These are phyloP conservation scores for Sclerotinia nivalis DNA, from an alignment of 2,329 filamentous ascomycete species.

Conservation along the genomic window DNA sequence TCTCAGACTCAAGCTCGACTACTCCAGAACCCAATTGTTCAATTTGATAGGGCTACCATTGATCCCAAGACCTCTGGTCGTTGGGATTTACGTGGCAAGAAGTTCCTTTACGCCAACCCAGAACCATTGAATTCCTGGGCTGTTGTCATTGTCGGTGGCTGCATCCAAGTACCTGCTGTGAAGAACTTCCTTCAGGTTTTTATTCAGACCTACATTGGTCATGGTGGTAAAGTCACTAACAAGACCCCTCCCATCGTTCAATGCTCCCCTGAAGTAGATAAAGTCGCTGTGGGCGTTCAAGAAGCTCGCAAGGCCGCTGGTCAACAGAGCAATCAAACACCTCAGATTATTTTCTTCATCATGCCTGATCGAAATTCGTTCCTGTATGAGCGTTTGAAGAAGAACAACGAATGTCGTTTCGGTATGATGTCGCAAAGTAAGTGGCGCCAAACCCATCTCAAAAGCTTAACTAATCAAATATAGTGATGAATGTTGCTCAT, in stretches of 20 bases:
- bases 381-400: slow-evolving; percentile 84
- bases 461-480: neutral
- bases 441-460: slow-evolving; percentile 12
- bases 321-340: slow-evolving; percentile 40
- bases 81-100: slow-evolving; percentile 84
- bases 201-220: slow-evolving; percentile 56
- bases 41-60: slow-evolving; percentile 53
- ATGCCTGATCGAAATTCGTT: slow-evolving; percentile 69
- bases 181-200: slow-evolving; percentile 62
- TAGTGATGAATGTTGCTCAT: slow-evolving; percentile 69
- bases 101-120: slow-evolving; percentile 68
- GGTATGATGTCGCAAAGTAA: slow-evolving; percentile 74
- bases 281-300: slow-evolving; percentile 27
- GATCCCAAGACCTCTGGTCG: slow-evolving; percentile 70
- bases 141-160: slow-evolving; percentile 64
- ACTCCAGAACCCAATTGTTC: slow-evolving; percentile 68
- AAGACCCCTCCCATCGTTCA: slow-evolving; percentile 47
- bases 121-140: slow-evolving; percentile 71
- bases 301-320: slow-evolving; percentile 29
- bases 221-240: slow-evolving; percentile 59
- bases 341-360: slow-evolving; percentile 80
- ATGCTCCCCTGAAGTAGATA: neutral
- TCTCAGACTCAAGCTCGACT: slow-evolving; percentile 65
- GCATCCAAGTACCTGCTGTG: slow-evolving; percentile 50
- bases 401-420: slow-evolving; percentile 80